Base-by-base conservation (phyloP, 2,329 filamentous ascomycete genomes). In the Colletotrichum falcatum region DNA sequence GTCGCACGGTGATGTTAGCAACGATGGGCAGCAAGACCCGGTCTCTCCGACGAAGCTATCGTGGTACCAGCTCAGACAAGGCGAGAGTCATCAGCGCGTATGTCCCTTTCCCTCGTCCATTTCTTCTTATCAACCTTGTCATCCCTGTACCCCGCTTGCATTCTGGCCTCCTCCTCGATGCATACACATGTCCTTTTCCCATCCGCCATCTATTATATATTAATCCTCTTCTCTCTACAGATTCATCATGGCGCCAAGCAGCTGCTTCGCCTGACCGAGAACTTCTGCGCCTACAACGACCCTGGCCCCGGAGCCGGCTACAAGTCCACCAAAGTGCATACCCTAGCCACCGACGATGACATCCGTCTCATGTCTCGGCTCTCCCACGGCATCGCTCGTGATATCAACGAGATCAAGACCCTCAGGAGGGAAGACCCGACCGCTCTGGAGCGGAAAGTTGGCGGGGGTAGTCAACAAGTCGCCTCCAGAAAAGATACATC, bases 21-120 rank as follows among this genome's bases (percentile, higher is more conserved):
- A 44, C 35, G 56, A 70, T 46, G 56, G 63, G 18, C 49, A 66
- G 20, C 18, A 54, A 42, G 67, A 61, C 28, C n/a, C 16, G 5
- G 64, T 11, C 3, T 39, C 53, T 9, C 48, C 63, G 23, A 28
- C 33, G 14, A 65, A 53, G 16, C 64, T 70, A 23, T 70, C 67
- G 37, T 33, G 66, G 58, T 67, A 70, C 14, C 64, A 70, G 20
- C 53, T 70, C 33, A 66, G 65, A 37, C 67, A 70, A 18, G 64
- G 67, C 51, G 67, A 70, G 35, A 70, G 67, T 23, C 67, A 70
- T 51, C 64, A 67, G 30, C 64, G 67, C n/a, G 67, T 70, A 23
- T 23, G 66, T 61, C 35, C 35, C 42, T 30, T 23, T 42, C 37
- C 28, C 33, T 28, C 16, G 9, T 26, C 23, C 20, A 20, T 30